Evolutionary conservation across 2,329 filamentous ascomycete species (phyloP).

Genomic region (Immersiporthe knoxdaviesiana): DNA sequence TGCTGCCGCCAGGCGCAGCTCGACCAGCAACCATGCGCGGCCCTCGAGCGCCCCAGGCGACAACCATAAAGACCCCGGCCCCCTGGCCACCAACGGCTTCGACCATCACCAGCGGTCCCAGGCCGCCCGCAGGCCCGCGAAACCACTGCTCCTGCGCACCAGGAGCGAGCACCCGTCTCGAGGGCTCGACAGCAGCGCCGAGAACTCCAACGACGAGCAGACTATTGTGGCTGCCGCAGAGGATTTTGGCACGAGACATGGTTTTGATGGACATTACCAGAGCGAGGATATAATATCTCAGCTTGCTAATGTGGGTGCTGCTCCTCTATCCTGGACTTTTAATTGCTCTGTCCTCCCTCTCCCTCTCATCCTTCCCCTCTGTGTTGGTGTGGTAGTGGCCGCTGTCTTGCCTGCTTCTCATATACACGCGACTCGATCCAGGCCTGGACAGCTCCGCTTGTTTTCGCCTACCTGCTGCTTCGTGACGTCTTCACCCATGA

Average conservation of each 20-base stretch:
- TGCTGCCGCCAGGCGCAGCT: slow-evolving; percentile 23
- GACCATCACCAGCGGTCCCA: slow-evolving; percentile 23
- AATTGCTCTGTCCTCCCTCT: slow-evolving; percentile 10
- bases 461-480: slow-evolving; percentile 7
- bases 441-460: not conserved
- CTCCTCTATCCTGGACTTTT: slow-evolving; percentile 15
- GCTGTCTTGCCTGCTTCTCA: no score
- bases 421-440: no score
- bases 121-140: slow-evolving; percentile 38
- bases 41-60: slow-evolving; percentile 52
- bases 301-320: slow-evolving; percentile 71
- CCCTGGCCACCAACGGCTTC: slow-evolving; percentile 35
- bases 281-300: slow-evolving; percentile 87
- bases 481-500: not conserved
- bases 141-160: slow-evolving; percentile 58
- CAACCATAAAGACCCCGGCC: slow-evolving; percentile 36
- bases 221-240: slow-evolving; percentile 45
- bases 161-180: slow-evolving; percentile 54
- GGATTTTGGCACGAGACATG: slow-evolving; percentile 69
- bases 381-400: no score
- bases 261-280: slow-evolving; percentile 90
- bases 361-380: not conserved
- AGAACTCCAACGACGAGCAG: slow-evolving; percentile 40
- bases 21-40: slow-evolving; percentile 38
- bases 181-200: slow-evolving; percentile 35